Conservation (phyloP, 768 basidiomycete genomes). For the Termitomyces heimii region DNA sequence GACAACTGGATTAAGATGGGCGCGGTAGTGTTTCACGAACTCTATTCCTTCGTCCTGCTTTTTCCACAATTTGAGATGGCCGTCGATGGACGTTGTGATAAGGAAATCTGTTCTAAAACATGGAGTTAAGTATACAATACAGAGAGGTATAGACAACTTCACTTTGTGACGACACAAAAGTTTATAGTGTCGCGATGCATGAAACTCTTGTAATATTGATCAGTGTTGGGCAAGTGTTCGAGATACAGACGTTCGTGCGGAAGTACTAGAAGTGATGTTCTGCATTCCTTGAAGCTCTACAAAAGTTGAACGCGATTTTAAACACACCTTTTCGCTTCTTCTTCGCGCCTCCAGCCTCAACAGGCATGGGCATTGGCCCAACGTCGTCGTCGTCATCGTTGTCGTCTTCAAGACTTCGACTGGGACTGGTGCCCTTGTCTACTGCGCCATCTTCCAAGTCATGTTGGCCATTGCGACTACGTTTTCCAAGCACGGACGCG, state of each 20-base stretch:
- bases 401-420: conserved; percentile 31
- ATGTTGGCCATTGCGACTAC: conserved; percentile 34
- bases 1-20: conserved; percentile 75
- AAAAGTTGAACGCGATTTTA: conserved; percentile 10
- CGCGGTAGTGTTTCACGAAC: conserved; percentile 97
- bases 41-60: conserved; percentile 95
- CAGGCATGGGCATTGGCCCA: conserved; percentile 84
- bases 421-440: conserved; percentile 8
- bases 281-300: conserved; percentile 28
- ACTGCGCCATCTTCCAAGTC: conserved; percentile 13
- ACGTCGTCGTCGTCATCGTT: conserved; percentile 78
- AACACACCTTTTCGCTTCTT: conserved; percentile 81
- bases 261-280: conserved; percentile 53
- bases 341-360: conserved; percentile 40
- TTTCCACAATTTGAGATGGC: conserved; percentile 98
- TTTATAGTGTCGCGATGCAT: conserved; percentile 96
- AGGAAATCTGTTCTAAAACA: conserved; percentile 81
- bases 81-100: conserved; percentile 92
- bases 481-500: conserved; percentile 58
- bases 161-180: conserved; percentile 88
- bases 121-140: background rate
- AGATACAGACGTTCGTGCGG: conserved; percentile 92
- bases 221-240: conserved; percentile 85
- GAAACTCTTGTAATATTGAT: conserved; percentile 95
- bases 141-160: conserved; percentile 16